Conservation (phyloP, 441 rosid species). For the Sinapis alba region DNA sequence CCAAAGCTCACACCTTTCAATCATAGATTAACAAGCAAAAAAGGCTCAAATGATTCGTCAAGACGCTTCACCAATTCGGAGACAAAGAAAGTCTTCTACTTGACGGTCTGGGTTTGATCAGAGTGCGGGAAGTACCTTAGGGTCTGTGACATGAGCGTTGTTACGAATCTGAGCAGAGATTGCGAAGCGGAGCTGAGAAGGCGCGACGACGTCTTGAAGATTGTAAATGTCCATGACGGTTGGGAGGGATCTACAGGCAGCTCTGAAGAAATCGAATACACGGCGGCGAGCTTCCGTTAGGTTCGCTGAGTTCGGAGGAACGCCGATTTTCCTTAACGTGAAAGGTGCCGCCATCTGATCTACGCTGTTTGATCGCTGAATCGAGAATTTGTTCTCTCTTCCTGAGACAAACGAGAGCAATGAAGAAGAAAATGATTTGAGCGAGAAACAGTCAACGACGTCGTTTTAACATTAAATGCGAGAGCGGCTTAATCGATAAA, state of each 20-base stretch:
- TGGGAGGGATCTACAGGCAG: conserved; percentile 83
- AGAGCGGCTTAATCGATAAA: conserved; percentile 13
- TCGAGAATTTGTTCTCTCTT: neutral
- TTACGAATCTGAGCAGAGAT: conserved; percentile 88
- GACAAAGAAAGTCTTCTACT: neutral
- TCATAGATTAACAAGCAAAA: neutral
- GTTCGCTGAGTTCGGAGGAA: conserved; percentile 82
- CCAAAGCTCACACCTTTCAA: conserved; percentile 16
- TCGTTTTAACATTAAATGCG: neutral
- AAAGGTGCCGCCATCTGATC: conserved; percentile 59
- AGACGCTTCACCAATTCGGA: neutral
- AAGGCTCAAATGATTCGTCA: neutral
- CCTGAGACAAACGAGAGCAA: no score
- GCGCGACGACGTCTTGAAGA: conserved; percentile 75
- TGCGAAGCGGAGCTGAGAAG: conserved; percentile 76
- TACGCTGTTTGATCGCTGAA: conserved; percentile 7
- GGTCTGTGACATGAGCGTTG: conserved; percentile 67
- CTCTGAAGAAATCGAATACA: conserved; percentile 77
- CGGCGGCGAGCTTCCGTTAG: conserved; percentile 79
- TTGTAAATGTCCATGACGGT: conserved; percentile 84
- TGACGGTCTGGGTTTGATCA: neutral
- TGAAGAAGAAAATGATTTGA: conserved; percentile 11
- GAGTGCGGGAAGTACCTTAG: conserved; percentile 61
- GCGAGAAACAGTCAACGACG: conserved; percentile 17
- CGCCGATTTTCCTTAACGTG: conserved; percentile 65